Base-by-base conservation (phyloP, 306 rosid species). In the Gynostemma pentaphyllum region DNA sequence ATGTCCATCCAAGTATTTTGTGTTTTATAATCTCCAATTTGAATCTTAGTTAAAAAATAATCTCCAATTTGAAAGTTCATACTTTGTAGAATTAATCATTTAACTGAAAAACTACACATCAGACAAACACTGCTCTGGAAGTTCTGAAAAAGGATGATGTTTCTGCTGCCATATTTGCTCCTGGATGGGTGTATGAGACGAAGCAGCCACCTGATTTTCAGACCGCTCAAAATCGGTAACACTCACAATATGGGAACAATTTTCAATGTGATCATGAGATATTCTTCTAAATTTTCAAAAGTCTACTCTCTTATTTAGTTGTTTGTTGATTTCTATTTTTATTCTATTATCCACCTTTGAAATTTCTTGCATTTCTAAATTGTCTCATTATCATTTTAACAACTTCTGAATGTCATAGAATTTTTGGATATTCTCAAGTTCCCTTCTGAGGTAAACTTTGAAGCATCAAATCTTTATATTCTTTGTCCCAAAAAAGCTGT, bases 111-210 rank as follows among this genome's bases (percentile, higher is more conserved):
- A 26, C 62, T 52, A 8, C 16, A 52, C 71, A 36, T 72, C 78
- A 92, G 98, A 72, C 82, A 65, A 77, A 79, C 72, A 73, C 57
- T 74, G 96, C 98, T 57, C 88, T 88, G 52, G 95, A 92, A 67
- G 37, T 82, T 66, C 59, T 92, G 69, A 84, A 73, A 62, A 86
- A 80, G 76, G 74, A 76, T 18, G 90, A 74, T 52, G 76, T 86
- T 39, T 92, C 98, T 23, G 87, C 94, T 45, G 95, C 98, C 71
- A 63, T 92, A 74, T 92, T 92, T 82, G 98, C 96, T 72, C 98
- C 95, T 45, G 95, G 94, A 55, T 92, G 95, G 98, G 77, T 88
- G 71, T 86, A 92, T 59, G 82, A 88, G 80, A 83, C 82, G 52
- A 68, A 86, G 40, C 96, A 92, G 77, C 75, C 72, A 15, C 95